Percentiles rank a stretch among this genome's conserved stretches.
Evolutionary conservation across 2,329 filamentous ascomycete genomes (phyloP).

Genomic region (Diaporthe humulicola): DNA sequence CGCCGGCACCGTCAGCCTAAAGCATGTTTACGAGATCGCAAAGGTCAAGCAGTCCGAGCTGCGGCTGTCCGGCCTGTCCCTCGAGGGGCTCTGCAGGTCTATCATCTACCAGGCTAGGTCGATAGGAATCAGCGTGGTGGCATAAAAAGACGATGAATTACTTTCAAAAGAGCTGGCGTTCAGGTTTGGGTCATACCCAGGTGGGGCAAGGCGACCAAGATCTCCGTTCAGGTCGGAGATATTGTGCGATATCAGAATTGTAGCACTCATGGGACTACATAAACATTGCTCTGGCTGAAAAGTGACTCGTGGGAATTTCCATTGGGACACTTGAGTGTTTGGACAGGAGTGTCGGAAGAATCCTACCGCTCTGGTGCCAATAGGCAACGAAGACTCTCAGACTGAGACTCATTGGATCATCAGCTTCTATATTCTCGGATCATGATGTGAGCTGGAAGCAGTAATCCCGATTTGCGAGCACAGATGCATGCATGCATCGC

Average conservation of each 20-base stretch:
- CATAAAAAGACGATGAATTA: constrained; percentile 54
- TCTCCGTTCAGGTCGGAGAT: neutral
- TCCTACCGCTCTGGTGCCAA: neutral
- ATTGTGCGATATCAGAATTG: constrained; percentile 17
- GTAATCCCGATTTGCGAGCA: neutral
- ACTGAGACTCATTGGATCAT: neutral
- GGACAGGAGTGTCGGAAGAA: neutral
- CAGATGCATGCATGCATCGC: neutral
- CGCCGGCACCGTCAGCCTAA: constrained; percentile 89
- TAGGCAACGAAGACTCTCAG: neutral
- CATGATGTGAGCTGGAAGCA: neutral
- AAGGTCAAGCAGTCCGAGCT: constrained; percentile 91
- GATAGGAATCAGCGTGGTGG: constrained; percentile 79
- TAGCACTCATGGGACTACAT: constrained; percentile 9
- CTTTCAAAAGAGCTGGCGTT: constrained; percentile 36
- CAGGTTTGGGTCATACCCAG: constrained; percentile 35
- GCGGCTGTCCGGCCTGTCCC: constrained; percentile 77
- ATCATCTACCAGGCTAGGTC: constrained; percentile 82
- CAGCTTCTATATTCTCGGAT: neutral
- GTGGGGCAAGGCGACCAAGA: constrained; percentile 10
- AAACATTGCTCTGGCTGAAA: neutral
- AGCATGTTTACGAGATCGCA: constrained; percentile 98
- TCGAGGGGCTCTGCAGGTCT: constrained; percentile 80
- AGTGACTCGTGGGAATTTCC: neutral
- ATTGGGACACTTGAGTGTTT: neutral